A percentile compares a stretch with the other conserved stretches of the same genome.
These are phyloP conservation scores for Phialophora chinensis DNA, from an alignment of 2,329 filamentous ascomycete species.

Conservation along the genomic window DNA sequence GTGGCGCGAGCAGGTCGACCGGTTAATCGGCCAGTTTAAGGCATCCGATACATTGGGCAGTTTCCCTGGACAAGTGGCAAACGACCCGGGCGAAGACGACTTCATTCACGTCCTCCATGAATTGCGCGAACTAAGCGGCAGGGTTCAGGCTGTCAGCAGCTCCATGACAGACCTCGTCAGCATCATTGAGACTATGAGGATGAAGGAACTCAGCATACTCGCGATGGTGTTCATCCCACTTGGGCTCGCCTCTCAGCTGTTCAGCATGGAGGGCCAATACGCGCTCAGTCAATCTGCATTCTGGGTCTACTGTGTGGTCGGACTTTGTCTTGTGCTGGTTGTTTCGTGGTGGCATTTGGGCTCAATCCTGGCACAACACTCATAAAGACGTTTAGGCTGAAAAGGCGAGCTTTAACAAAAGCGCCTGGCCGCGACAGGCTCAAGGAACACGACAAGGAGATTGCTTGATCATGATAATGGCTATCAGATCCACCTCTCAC, in stretches of 20 bases:
- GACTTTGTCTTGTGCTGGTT: conserved; percentile 2
- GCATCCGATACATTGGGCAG: conserved; percentile 1
- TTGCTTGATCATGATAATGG: neutral
- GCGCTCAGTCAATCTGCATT: neutral
- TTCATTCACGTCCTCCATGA: conserved; percentile 9
- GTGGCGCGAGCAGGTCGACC: conserved; percentile 15
- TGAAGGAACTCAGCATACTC: conserved; percentile 13
- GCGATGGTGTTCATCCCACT: conserved; percentile 17
- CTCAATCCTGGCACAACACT: conserved; percentile 6
- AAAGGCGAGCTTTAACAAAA: conserved; percentile 35
- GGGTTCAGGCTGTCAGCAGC: conserved; percentile 6
- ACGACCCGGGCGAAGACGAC: conserved; percentile 1
- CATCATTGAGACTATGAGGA: conserved; percentile 11
- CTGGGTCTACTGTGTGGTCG: conserved; percentile 18
- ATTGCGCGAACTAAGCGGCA: conserved; percentile 1
- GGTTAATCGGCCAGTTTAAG: conserved; percentile 3
- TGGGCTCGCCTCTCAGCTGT: neutral
- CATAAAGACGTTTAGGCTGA: conserved; percentile 17
- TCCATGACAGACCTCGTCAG: conserved; percentile 13
- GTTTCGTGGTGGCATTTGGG: conserved; percentile 12
- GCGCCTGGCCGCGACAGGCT: conserved; percentile 38
- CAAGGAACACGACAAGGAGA: neutral
- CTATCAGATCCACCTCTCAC: neutral
- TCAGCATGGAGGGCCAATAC: conserved; percentile 10
- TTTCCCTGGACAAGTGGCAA: neutral